Percentiles rank a stretch among this genome's conserved stretches.
phyloP scores from a whole-genome alignment of 768 basidiomycete genomes.

The Mycena chlorophos region DNA sequence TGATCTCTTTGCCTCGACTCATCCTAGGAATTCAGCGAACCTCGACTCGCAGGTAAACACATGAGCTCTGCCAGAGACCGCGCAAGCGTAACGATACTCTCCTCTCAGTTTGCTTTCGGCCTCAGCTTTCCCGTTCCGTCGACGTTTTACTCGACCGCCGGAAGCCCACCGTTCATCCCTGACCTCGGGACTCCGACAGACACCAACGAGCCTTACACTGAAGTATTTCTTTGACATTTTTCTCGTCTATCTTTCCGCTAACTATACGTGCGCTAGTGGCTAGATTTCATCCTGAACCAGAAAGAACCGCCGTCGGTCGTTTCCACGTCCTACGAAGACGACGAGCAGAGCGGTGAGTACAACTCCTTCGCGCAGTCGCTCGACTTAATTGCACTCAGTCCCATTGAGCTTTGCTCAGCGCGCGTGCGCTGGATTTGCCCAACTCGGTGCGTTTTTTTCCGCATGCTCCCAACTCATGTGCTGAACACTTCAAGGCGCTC shows the following conservation, averaged over 20 bases:
- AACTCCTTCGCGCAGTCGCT: neutral
- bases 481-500: constrained; percentile 39
- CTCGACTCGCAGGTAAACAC: no score
- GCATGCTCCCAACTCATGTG: neutral
- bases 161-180: constrained; percentile 46
- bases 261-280: constrained; percentile 40
- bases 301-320: constrained; percentile 45
- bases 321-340: constrained; percentile 55
- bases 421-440: constrained; percentile 48
- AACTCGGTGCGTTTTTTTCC: constrained; percentile 36
- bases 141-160: constrained; percentile 21
- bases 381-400: neutral
- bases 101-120: constrained; percentile 46
- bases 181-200: constrained; percentile 38
- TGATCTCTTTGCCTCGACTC: no score
- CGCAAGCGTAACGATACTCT: no score
- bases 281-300: constrained; percentile 45
- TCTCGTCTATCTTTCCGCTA: neutral
- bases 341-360: constrained; percentile 52
- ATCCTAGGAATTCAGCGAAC: no score
- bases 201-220: constrained; percentile 45
- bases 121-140: constrained; percentile 40
- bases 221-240: constrained; percentile 14
- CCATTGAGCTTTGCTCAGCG: constrained; percentile 39
- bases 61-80: no score